Base-by-base conservation (phyloP, 1,139 yeast genomes). In the Taphrina betulina region DNA sequence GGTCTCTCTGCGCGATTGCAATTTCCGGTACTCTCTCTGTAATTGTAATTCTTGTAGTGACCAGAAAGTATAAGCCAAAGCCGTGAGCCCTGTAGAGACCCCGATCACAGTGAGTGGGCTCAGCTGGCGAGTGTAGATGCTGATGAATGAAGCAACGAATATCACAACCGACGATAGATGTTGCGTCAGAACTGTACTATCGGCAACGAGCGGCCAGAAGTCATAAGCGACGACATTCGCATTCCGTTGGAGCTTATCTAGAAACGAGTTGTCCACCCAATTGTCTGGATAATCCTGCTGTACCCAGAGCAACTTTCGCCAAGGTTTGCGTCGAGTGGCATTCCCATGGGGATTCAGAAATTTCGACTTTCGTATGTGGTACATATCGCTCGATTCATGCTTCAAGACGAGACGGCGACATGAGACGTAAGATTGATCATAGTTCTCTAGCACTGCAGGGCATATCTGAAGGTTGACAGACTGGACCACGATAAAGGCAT, bases 241-340 rank as follows among this genome's bases (percentile, higher is more conserved):
- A 70, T 88, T 88, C 46, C 94, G 74, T 63, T 82, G 81, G 62
- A 90, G 75, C 66, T 84, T 95, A 2, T 89, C 80, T 16, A 89
- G 72, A 66, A 92, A 92, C 5, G 90, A 79, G 7, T 72, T 71
- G 66, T 89, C 95, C 1, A 95, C 92, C 70, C 87, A 87, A 69
- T 89, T 92, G 68, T 92, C 98, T 0, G 95, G 95, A 66, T 82
- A 90, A 12, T 86, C 86, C 66, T 90, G 96, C 60, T 78, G 78
- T 42, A 85, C 78, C 83, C 95, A 92, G n/a, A 92, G 76, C 43
- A 89, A 78, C 66, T 94, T 86, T 64, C 84, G 78, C 97, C 97
- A 90, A 14, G 76, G 72, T 55, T 59, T 60, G 29, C 38, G 54
- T 19, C 22, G 7, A 28, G 31, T 28, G 10, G 31, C 31, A n/a